A percentile compares a stretch with the other conserved stretches of the same genome.
Conservation (phyloP, 1,139 yeast genomes). For the Kodamaea anthophila region DNA sequence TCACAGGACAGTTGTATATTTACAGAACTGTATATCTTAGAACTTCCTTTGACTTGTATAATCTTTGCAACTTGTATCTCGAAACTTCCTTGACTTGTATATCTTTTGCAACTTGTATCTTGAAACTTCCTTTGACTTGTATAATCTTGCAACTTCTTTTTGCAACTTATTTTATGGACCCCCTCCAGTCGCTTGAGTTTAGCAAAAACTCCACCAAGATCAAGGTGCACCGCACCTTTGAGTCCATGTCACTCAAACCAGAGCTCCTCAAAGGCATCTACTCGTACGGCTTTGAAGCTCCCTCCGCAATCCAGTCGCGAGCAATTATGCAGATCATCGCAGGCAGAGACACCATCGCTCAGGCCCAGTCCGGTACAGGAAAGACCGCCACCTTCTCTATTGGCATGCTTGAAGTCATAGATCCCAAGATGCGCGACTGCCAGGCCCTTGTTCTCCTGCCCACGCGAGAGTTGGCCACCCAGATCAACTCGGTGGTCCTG, state of each 20-base stretch:
- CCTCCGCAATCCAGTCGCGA: constrained; percentile 92
- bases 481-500: constrained; percentile 78
- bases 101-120: constrained; percentile 1
- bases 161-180: too few species aligned
- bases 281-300: constrained; percentile 88
- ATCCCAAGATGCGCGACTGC: constrained; percentile 57
- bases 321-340: constrained; percentile 89
- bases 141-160: too few species aligned
- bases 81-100: too few species aligned
- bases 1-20: too few species aligned
- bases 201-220: constrained; percentile 50
- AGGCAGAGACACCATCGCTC: constrained; percentile 92
- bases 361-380: constrained; percentile 98
- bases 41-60: too few species aligned
- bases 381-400: constrained; percentile 95
- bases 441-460: constrained; percentile 90
- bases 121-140: too few species aligned
- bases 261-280: constrained; percentile 70
- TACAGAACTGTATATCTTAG: too few species aligned
- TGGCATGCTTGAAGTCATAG: constrained; percentile 80
- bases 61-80: neutral
- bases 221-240: constrained; percentile 63
- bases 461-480: constrained; percentile 91
- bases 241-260: constrained; percentile 72
- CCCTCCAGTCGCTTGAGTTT: too few species aligned